These are phyloP conservation scores for Berkeleyomyces rouxiae DNA, from an alignment of 2,329 filamentous ascomycete genomes.

Conservation along the genomic window DNA sequence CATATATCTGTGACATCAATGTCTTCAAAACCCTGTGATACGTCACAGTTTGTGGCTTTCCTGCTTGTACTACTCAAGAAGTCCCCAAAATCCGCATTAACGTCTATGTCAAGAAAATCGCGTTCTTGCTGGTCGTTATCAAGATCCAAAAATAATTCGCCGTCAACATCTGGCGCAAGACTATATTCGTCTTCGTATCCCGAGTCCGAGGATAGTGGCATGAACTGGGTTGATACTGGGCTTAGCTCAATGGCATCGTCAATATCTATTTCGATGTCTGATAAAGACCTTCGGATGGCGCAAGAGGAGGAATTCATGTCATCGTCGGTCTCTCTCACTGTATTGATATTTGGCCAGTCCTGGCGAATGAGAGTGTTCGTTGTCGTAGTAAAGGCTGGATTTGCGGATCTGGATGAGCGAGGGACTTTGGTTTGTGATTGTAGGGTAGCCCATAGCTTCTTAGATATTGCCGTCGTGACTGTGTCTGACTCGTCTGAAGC, in stretches of 20 bases:
- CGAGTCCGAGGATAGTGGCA: neutral
- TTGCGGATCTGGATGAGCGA: neutral
- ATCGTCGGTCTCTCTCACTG: constrained; percentile 1
- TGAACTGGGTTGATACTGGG: neutral
- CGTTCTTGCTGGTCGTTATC: neutral
- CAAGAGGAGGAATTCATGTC: neutral
- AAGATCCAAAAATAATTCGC: neutral
- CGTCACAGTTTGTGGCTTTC: neutral
- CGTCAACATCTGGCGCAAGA: constrained; percentile 4
- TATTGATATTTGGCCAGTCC: constrained; percentile 5
- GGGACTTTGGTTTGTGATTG: constrained; percentile 11
- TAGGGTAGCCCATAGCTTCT: constrained; percentile 10
- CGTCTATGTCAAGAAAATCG: constrained; percentile 1
- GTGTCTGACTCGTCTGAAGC: neutral
- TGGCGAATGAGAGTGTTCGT: neutral
- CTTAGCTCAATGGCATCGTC: neutral
- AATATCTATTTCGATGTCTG: constrained; percentile 11
- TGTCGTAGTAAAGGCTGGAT: neutral
- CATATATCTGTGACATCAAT: neutral
- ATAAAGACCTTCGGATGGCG: neutral
- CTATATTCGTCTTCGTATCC: neutral
- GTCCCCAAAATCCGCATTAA: constrained; percentile 2
- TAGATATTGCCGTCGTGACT: constrained; percentile 1
- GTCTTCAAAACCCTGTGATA: neutral
- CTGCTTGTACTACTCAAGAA: neutral